A percentile compares a stretch with the other conserved stretches of the same genome.
Evolutionary conservation across 345 rosid species (phyloP).

Genomic region (Heritiera littoralis): DNA sequence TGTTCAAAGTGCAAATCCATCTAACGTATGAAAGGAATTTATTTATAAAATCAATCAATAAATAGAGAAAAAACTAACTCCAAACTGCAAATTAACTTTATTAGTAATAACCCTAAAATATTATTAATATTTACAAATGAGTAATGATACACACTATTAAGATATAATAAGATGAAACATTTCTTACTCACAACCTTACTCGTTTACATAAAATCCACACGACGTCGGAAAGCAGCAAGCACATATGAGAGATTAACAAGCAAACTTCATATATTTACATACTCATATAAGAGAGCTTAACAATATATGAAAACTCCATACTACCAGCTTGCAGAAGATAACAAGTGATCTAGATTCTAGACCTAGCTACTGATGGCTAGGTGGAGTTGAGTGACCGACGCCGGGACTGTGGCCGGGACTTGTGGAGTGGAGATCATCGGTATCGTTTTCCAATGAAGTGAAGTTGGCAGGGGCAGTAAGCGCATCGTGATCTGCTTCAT

Average conservation of each 20-base stretch:
- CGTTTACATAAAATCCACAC: not conserved
- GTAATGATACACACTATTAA: not conserved
- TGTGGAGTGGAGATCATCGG: not conserved
- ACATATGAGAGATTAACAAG: not conserved
- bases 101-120: not conserved
- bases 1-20: no score
- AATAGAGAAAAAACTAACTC: not conserved
- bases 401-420: slow-evolving; percentile 17
- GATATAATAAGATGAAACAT: not conserved
- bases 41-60: no score
- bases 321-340: not conserved
- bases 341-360: not conserved
- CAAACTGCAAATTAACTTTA: not conserved
- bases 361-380: not conserved
- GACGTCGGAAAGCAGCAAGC: not conserved
- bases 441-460: not conserved
- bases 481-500: not conserved
- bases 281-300: not conserved
- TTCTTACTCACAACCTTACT: not conserved
- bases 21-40: no score
- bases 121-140: no score
- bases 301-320: not conserved
- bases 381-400: slow-evolving; percentile 4
- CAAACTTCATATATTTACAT: not conserved
- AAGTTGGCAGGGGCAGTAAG: not conserved